phyloP scores from a whole-genome alignment of 2,329 filamentous ascomycete genomes.

The Coniochaeta sp. region DNA sequence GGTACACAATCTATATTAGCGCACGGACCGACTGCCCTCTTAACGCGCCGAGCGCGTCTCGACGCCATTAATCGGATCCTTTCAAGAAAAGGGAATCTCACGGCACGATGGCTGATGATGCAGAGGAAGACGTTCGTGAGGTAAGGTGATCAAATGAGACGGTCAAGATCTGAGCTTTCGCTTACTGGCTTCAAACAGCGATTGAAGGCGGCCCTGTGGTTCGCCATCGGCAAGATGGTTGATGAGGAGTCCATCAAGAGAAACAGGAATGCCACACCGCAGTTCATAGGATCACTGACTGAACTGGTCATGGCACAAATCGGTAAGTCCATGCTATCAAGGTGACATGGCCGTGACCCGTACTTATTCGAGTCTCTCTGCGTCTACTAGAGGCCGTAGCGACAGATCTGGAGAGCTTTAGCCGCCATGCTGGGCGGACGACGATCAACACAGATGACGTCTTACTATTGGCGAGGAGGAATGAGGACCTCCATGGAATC shows the following conservation, averaged over 20 bases:
- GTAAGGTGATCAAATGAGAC: constrained; percentile 1
- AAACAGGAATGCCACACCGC: constrained; percentile 79
- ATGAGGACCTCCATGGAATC: constrained; percentile 73
- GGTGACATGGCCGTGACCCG: background rate
- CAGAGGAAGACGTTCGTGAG: constrained; percentile 11
- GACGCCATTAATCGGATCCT: background rate
- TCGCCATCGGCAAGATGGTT: constrained; percentile 76
- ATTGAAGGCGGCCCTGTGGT: constrained; percentile 80
- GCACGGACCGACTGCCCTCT: constrained; percentile 2
- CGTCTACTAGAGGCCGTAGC: constrained; percentile 42
- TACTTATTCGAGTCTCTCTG: background rate
- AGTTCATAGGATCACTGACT: constrained; percentile 80
- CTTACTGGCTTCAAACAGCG: constrained; percentile 40
- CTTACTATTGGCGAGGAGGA: constrained; percentile 76
- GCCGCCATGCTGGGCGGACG: constrained; percentile 70
- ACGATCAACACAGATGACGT: constrained; percentile 84
- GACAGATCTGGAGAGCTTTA: constrained; percentile 47
- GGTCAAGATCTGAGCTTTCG: background rate
- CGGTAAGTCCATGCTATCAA: constrained; percentile 41
- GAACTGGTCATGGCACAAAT: constrained; percentile 86
- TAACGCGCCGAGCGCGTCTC: background rate
- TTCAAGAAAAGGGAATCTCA: background rate
- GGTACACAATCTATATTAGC: background rate
- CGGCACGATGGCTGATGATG: constrained; percentile 10
- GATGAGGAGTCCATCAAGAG: constrained; percentile 71